Base-by-base conservation (phyloP, 352 stramenopile species). In the Globisporangium alternatum region DNA sequence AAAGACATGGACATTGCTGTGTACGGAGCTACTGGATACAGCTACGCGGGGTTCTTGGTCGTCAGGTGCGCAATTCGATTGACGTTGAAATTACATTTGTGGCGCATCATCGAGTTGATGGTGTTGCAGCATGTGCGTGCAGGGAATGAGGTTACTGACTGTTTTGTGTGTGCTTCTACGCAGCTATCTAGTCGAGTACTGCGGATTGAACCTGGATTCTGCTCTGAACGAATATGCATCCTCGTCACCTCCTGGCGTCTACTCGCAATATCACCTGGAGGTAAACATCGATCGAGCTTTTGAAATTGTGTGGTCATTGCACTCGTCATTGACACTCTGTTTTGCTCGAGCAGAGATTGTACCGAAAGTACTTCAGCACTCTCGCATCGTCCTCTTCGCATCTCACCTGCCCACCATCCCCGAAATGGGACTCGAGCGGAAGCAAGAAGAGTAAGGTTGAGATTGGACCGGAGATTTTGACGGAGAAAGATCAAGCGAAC, bases 1-100 rank as follows among this genome's bases (percentile, higher is more conserved):
- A 88, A 86, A 54, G 84, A 96, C 48, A 88, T 86, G 74, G 83
- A 94, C 62, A 71, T 94, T 2, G 85, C 83, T 22, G 87, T 94
- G 4, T 96, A 80, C 57, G 80, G 80, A 25, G 64, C 72, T 0
- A 66, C 67, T 4, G 80, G 79, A 43, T 96, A 91, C 71, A 92
- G 90, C 49, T 75, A 88, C 56, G 75, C 89, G 22, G 87, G 85
- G 1, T 96, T 86, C 45, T 74, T 96, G 17, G 66, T 92, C 60
- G 80, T 91, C 28, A 86, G 80, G 82, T 91, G 54, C 44, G 71
- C n/a, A 1, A 43, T 1, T 66, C 13, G n/a, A 12, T 52, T 52
- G 43, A 21, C 17, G 19, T 7, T 31, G 8, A 21, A 49, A 52
- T 31, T 17, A n/a, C 13, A 37, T 37, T 57, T 57, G 8, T 57